Percentiles rank a stretch among this genome's conserved stretches.
These are phyloP conservation scores for Fraxinus paxiana DNA, from an alignment of 305 asterid species.

Conservation along the genomic window DNA sequence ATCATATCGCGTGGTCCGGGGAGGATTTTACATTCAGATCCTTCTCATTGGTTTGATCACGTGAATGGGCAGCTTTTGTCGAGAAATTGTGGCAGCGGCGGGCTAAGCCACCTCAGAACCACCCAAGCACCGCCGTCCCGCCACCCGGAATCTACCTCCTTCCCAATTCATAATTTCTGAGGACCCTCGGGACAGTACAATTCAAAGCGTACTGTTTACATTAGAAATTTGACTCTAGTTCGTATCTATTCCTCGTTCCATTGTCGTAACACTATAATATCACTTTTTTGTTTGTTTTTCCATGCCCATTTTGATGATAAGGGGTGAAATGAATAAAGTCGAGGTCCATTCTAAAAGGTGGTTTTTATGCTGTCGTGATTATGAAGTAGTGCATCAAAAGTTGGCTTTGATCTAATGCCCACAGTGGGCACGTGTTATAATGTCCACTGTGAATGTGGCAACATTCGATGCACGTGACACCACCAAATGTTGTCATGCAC, in stretches of 20 bases:
- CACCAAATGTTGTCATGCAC: not conserved
- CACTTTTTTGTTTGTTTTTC: not conserved
- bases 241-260: not conserved
- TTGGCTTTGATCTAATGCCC: not conserved
- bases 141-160: slow-evolving; percentile 17
- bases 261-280: not conserved
- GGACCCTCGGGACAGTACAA: not conserved
- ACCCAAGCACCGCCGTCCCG: slow-evolving; percentile 15
- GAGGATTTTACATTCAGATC: slow-evolving; percentile 33
- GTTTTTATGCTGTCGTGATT: not conserved
- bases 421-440: not conserved
- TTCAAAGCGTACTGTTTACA: not conserved
- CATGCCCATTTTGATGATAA: not conserved
- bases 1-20: slow-evolving; percentile 39
- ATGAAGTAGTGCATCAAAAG: not conserved
- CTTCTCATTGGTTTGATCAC: slow-evolving; percentile 33
- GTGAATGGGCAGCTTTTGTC: slow-evolving; percentile 55
- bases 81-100: slow-evolving; percentile 25
- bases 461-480: not conserved
- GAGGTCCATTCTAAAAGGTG: not conserved
- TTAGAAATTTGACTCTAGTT: not conserved
- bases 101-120: slow-evolving; percentile 14
- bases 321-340: not conserved
- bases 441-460: not conserved
- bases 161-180: not conserved